These are phyloP conservation scores for Fusarium proliferatum DNA, from an alignment of 2,329 filamentous ascomycete genomes.

Conservation along the genomic window DNA sequence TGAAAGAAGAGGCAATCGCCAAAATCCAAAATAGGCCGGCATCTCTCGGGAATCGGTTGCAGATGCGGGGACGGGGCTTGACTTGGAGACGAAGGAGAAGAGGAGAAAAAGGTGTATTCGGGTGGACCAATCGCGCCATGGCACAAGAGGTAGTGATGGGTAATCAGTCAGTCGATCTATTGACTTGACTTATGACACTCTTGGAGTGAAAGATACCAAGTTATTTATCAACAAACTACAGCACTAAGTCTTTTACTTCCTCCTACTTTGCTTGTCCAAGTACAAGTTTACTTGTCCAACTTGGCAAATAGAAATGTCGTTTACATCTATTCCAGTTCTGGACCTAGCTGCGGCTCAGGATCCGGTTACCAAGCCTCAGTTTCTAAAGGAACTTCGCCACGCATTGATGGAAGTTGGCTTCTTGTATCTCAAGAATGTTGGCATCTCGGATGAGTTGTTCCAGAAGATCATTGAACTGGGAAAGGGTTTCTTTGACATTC, in stretches of 20 bases:
- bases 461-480: constrained; percentile 74
- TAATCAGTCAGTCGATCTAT: not conserved
- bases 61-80: constrained; percentile 28
- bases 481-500: constrained; percentile 80
- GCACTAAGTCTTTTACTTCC: not conserved
- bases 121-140: constrained; percentile 53
- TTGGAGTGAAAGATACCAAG: constrained; percentile 35
- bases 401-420: constrained; percentile 90
- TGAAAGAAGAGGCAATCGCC: constrained; percentile 29
- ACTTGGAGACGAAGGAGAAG: constrained; percentile 13
- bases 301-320: constrained; percentile 64
- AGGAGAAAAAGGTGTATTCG: constrained; percentile 29
- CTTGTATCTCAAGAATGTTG: constrained; percentile 84
- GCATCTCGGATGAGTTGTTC: constrained; percentile 74
- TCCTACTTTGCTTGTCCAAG: not conserved
- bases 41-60: constrained; percentile 28
- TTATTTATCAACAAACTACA: constrained; percentile 32
- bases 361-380: constrained; percentile 74
- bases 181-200: constrained; percentile 1
- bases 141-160: constrained; percentile 38
- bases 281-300: not conserved
- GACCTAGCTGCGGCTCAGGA: constrained; percentile 76
- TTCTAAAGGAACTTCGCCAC: constrained; percentile 76
- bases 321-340: constrained; percentile 80
- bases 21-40: constrained; percentile 10